Conservation (phyloP, 805 yeast species). For the Starmerella roubikii region DNA sequence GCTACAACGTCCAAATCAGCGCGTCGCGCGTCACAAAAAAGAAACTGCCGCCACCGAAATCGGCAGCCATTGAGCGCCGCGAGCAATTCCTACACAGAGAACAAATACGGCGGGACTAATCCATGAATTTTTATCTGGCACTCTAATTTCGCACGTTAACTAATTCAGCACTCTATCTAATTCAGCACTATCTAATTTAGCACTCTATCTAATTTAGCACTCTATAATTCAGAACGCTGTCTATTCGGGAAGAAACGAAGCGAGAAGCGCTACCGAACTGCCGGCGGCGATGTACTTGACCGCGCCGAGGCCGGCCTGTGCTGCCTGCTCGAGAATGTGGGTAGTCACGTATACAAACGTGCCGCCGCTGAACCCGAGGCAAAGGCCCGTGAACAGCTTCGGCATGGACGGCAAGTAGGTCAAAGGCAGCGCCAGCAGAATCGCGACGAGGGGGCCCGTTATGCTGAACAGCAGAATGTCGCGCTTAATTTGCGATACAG, state of each 20-base stretch:
- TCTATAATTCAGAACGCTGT: neutral
- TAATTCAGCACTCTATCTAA: neutral
- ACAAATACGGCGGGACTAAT: slow-evolving; percentile 12
- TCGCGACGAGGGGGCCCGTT: slow-evolving; percentile 50
- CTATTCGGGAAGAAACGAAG: slow-evolving; percentile 15
- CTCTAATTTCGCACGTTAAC: neutral
- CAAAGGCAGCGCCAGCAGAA: slow-evolving; percentile 36
- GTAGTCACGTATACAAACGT: slow-evolving; percentile 59
- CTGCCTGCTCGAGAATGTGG: slow-evolving; percentile 33
- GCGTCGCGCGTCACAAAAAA: slow-evolving; percentile 7
- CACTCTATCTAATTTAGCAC: neutral
- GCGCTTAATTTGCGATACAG: slow-evolving; percentile 19
- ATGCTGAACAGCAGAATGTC: slow-evolving; percentile 43
- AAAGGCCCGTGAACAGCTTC: slow-evolving; percentile 33
- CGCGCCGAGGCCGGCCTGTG: neutral
- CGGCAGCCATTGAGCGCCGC: slow-evolving; percentile 10
- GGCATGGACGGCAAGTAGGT: slow-evolving; percentile 3
- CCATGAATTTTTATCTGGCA: neutral
- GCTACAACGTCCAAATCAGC: slow-evolving; percentile 21
- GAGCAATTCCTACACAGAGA: slow-evolving; percentile 23
- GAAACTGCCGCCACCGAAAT: slow-evolving; percentile 22
- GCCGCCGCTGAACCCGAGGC: slow-evolving; percentile 56
- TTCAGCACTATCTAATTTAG: no score
- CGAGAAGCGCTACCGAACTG: slow-evolving; percentile 15
- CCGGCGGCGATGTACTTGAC: slow-evolving; percentile 12